Percentiles rank a stretch among this genome's conserved stretches.
Evolutionary conservation across 1,139 yeast genomes (phyloP).

Genomic region (Suhomyces terraborum): DNA sequence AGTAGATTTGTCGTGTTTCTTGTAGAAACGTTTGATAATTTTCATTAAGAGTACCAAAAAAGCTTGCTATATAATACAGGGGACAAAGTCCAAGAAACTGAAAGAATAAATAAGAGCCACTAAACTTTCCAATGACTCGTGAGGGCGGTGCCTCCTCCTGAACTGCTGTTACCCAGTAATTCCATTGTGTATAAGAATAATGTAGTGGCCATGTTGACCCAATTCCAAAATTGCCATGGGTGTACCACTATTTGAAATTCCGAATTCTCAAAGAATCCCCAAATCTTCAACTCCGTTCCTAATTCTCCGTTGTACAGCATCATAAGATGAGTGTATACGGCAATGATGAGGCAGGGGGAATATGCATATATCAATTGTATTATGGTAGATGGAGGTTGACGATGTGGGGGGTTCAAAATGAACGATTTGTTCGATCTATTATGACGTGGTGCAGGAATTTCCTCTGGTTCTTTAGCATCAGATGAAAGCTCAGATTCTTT

Average conservation of each 20-base stretch:
- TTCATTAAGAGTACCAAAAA: background rate
- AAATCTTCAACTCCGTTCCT: constrained; percentile 56
- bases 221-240: constrained; percentile 95
- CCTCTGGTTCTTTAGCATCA: constrained; percentile 3
- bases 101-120: constrained; percentile 14
- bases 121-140: constrained; percentile 31
- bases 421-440: constrained; percentile 14
- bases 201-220: constrained; percentile 87
- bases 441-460: constrained; percentile 5
- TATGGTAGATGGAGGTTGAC: constrained; percentile 43
- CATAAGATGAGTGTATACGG: constrained; percentile 91
- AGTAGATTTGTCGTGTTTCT: background rate
- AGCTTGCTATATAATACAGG: constrained; percentile 12
- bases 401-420: constrained; percentile 23
- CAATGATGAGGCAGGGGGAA: constrained; percentile 90
- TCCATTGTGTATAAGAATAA: constrained; percentile 79
- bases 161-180: constrained; percentile 48
- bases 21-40: background rate
- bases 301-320: constrained; percentile 84
- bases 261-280: constrained; percentile 53
- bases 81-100: constrained; percentile 9
- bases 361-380: constrained; percentile 75
- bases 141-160: constrained; percentile 31
- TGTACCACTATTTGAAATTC: constrained; percentile 49
- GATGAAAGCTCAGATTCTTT: constrained; percentile 7